phyloP scores from a whole-genome alignment of 2,329 filamentous ascomycete genomes.

The Ilyonectria sp. region DNA sequence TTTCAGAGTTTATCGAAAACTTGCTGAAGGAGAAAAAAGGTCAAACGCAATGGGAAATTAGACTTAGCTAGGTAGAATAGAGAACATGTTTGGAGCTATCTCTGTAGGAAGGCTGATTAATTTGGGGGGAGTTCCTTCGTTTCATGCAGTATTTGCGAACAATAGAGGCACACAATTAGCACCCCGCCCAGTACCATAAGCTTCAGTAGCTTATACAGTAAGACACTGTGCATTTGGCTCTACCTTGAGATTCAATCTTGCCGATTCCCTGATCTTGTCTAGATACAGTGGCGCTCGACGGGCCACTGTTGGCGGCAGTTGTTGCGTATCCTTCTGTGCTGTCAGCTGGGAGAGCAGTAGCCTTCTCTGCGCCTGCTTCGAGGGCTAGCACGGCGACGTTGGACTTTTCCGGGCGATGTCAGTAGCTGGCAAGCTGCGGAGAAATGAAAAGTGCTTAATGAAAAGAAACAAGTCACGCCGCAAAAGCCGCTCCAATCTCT shows the following conservation, averaged over 20 bases:
- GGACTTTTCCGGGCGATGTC: not conserved
- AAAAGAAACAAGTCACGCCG: conserved; percentile 47
- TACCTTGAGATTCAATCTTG: not conserved
- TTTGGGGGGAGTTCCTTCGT: no score
- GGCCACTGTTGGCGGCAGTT: not conserved
- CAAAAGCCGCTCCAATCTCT: conserved; percentile 54
- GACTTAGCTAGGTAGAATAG: no score
- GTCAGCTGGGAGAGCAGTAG: not conserved
- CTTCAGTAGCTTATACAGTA: no score
- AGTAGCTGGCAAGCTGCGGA: not conserved
- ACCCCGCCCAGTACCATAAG: no score
- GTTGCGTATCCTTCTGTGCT: not conserved
- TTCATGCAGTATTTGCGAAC: no score
- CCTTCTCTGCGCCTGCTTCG: not conserved
- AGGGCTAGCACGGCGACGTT: not conserved
- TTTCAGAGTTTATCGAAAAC: no score
- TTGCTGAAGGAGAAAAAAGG: no score
- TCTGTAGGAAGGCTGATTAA: no score
- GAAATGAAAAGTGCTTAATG: not conserved
- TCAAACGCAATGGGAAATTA: no score
- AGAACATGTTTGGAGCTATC: no score
- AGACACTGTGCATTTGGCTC: no score
- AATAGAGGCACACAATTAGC: no score
- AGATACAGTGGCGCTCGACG: not conserved
- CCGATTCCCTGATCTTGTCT: not conserved